phyloP scores from a whole-genome alignment of 1,139 yeast species.

The Scheffersomyces insectosa region DNA sequence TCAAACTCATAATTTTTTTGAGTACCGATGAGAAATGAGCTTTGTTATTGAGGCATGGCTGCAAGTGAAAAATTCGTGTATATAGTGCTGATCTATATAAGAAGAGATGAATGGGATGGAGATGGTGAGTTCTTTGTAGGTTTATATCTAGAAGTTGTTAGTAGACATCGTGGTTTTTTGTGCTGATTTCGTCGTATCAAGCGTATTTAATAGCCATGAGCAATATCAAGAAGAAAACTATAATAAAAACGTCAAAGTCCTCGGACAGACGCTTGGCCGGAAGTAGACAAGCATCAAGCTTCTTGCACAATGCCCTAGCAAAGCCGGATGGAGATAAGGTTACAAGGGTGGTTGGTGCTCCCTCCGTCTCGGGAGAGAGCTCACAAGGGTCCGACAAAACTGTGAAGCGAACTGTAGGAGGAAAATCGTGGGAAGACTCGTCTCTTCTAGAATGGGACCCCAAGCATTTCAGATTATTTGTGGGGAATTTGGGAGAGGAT shows the following conservation, averaged over 20 bases:
- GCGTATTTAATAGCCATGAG: neutral
- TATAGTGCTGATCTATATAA: no score
- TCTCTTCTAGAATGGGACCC: constrained; percentile 61
- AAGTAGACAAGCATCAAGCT: constrained; percentile 46
- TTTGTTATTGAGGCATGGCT: no score
- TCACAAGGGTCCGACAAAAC: constrained; percentile 19
- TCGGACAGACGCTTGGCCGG: constrained; percentile 57
- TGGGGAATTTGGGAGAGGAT: constrained; percentile 72
- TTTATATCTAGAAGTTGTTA: no score
- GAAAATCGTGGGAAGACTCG: constrained; percentile 50
- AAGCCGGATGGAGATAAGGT: neutral
- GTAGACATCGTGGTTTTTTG: no score
- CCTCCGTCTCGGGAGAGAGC: neutral
- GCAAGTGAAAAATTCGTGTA: no score
- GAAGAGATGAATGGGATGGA: no score
- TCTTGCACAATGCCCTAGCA: constrained; percentile 27
- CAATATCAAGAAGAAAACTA: constrained; percentile 13
- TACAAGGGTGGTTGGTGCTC: neutral
- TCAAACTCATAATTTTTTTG: no score
- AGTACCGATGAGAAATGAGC: no score
- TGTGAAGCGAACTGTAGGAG: constrained; percentile 45
- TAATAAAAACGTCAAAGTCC: constrained; percentile 34
- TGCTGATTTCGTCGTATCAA: no score
- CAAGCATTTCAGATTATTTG: constrained; percentile 68
- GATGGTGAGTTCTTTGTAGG: no score